Evolutionary conservation across 345 rosid genomes (phyloP).

Genomic region (Zanthoxylum bungeanum): DNA sequence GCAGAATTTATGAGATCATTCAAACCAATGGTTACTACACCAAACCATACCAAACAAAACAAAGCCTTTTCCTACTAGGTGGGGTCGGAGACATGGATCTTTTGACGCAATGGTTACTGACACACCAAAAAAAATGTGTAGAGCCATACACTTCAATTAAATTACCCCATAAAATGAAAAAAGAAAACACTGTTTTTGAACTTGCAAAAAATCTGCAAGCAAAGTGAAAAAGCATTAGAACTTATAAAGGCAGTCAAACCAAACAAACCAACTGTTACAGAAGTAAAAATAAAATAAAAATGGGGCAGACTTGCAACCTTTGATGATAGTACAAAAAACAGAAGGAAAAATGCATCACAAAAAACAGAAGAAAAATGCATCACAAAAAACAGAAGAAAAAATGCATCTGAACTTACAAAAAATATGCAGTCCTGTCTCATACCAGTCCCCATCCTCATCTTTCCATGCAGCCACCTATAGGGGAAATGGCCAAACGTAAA

Average conservation of each 20-base stretch:
- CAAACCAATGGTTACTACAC: background rate
- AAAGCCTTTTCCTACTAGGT: too few species aligned
- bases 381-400: background rate
- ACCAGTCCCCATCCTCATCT: constrained; percentile 93
- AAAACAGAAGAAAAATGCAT: too few species aligned
- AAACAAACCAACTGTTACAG: background rate
- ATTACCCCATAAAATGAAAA: background rate
- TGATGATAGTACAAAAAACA: background rate
- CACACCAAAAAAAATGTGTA: background rate
- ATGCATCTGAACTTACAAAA: constrained; percentile 59
- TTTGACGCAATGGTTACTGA: background rate
- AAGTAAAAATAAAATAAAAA: background rate
- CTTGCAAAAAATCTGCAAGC: constrained; percentile 83
- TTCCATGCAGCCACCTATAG: constrained; percentile 91
- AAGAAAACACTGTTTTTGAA: background rate
- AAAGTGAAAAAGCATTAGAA: background rate
- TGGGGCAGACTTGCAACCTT: background rate
- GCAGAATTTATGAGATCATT: background rate
- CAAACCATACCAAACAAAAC: too few species aligned
- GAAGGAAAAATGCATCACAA: too few species aligned
- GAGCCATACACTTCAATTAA: background rate
- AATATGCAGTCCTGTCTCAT: constrained; percentile 90
- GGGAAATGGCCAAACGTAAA: constrained; percentile 12
- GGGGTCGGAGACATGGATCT: too few species aligned
- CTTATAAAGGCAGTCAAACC: background rate